Evolutionary conservation across 2,329 filamentous ascomycete genomes (phyloP).

Genomic region (Conoideocrella luteorostrata): DNA sequence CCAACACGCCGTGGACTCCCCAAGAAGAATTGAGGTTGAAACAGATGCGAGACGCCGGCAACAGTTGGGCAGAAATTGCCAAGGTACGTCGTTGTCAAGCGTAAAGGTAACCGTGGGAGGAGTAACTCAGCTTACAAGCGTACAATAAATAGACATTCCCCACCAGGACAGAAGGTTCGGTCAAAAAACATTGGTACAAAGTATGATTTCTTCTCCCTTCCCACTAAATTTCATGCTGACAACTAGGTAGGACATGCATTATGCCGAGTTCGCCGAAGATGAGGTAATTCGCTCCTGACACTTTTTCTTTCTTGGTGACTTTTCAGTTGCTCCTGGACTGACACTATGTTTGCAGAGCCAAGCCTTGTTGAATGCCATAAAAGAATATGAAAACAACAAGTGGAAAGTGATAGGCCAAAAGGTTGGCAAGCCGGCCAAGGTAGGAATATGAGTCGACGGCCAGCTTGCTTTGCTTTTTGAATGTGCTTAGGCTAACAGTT

Average conservation of each 20-base stretch:
- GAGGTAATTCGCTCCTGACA: conserved; percentile 55
- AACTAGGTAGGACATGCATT: conserved; percentile 81
- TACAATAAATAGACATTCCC: conserved; percentile 70
- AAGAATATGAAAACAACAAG: conserved; percentile 97
- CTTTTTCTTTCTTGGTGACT: neutral
- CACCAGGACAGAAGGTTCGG: conserved; percentile 86
- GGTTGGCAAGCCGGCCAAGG: conserved; percentile 94
- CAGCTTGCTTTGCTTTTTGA: neutral
- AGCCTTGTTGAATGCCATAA: conserved; percentile 85
- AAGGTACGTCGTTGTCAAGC: conserved; percentile 63
- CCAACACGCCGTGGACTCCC: conserved; percentile 98
- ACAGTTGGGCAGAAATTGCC: conserved; percentile 96
- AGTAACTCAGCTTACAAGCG: neutral
- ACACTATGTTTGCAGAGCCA: conserved; percentile 49
- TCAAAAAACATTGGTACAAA: conserved; percentile 99
- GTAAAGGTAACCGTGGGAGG: neutral
- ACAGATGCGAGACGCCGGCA: conserved; percentile 86
- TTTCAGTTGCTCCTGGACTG: conserved; percentile 22
- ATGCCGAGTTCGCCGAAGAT: conserved; percentile 95
- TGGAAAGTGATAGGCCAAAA: conserved; percentile 98
- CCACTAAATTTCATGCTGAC: neutral
- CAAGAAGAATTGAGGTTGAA: conserved; percentile 89
- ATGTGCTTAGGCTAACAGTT: conserved; percentile 8
- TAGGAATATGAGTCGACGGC: conserved; percentile 12
- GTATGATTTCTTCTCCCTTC: conserved; percentile 39